A percentile compares a stretch with the other conserved stretches of the same genome.
Evolutionary conservation across 1,284 basidiomycete species (phyloP).

Genomic region (Naganishia liquefaciens): DNA sequence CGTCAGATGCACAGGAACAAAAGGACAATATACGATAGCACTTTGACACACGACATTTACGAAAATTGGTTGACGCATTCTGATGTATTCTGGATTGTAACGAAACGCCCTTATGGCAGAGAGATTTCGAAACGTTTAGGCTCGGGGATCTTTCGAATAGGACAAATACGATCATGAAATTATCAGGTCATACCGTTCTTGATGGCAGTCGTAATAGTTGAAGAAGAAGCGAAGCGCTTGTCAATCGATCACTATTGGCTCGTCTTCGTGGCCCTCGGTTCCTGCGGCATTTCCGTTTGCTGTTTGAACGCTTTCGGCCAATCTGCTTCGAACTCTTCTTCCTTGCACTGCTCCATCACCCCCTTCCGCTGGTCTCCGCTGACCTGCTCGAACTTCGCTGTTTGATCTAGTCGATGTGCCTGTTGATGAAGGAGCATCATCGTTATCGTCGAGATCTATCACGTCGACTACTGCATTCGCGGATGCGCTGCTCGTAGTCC

Average conservation of each 20-base stretch:
- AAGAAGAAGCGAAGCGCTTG: too few species aligned
- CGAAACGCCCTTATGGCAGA: too few species aligned
- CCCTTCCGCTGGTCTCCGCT: constrained; percentile 8
- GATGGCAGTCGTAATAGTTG: too few species aligned
- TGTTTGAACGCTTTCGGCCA: constrained; percentile 2
- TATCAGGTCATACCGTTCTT: too few species aligned
- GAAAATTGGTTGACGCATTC: too few species aligned
- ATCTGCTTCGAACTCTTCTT: constrained; percentile 28
- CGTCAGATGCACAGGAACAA: too few species aligned
- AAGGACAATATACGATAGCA: too few species aligned
- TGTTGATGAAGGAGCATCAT: not conserved
- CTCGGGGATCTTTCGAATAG: too few species aligned
- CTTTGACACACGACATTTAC: too few species aligned
- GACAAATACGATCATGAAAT: too few species aligned
- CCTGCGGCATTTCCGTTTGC: not conserved
- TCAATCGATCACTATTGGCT: constrained; percentile 26
- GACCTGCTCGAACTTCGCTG: constrained; percentile 7
- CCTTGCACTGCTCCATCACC: constrained; percentile 25
- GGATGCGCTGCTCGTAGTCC: constrained; percentile 16
- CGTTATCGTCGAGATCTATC: constrained; percentile 26
- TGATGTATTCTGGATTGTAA: too few species aligned
- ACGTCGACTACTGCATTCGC: constrained; percentile 23
- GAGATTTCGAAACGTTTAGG: too few species aligned
- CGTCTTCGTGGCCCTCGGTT: not conserved
- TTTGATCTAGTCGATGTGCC: not conserved